These are phyloP conservation scores for Cercis canadensis DNA, from an alignment of 306 rosid genomes.

Conservation along the genomic window DNA sequence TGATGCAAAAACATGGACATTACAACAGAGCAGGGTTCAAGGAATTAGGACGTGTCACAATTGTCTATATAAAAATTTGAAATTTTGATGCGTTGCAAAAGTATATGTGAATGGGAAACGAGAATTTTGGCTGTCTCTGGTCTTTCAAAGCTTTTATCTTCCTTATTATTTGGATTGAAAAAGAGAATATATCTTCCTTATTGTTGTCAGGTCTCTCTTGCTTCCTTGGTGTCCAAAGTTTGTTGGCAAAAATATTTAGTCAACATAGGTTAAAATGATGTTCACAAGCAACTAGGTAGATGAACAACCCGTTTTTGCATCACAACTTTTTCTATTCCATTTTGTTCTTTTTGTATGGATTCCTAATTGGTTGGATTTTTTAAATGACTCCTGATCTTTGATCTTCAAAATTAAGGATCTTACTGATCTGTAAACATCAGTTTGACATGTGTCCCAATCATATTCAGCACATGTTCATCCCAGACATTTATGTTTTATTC, in stretches of 20 bases:
- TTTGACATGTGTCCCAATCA: neutral
- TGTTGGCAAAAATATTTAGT: neutral
- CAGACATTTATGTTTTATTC: constrained; percentile 21
- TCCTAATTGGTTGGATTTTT: neutral
- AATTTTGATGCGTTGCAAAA: neutral
- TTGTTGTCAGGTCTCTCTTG: neutral
- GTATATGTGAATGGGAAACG: neutral
- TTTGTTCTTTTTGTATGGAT: neutral
- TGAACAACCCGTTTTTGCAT: neutral
- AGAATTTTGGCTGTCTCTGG: neutral
- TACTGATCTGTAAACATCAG: neutral
- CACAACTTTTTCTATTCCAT: neutral
- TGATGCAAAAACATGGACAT: neutral
- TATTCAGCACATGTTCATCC: constrained; percentile 19
- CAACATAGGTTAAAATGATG: neutral
- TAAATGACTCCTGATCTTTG: neutral
- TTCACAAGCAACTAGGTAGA: neutral
- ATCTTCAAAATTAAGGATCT: neutral
- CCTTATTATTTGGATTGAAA: neutral
- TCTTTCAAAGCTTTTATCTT: neutral
- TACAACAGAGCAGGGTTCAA: neutral
- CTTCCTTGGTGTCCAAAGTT: neutral
- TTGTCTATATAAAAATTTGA: neutral
- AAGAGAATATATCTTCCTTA: neutral
- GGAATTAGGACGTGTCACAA: neutral